A percentile compares a stretch with the other conserved stretches of the same genome.
Evolutionary conservation across 2,329 filamentous ascomycete species (phyloP).

Genomic region (Massarina eburnea): DNA sequence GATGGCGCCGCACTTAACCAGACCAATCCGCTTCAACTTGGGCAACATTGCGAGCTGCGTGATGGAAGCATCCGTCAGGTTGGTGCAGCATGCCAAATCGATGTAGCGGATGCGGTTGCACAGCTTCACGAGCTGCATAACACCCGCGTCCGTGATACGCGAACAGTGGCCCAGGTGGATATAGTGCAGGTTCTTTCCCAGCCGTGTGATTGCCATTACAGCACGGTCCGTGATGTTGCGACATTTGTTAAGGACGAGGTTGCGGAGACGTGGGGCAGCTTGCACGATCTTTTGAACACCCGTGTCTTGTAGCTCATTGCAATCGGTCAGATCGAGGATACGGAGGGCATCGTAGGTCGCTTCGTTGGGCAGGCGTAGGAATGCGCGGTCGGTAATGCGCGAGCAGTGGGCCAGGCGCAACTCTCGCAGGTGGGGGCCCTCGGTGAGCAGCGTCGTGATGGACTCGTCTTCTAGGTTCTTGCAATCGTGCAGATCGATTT

Average conservation of each 20-base stretch:
- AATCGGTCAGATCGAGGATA: conserved; percentile 92
- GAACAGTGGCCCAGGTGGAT: conserved; percentile 93
- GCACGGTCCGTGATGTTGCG: conserved; percentile 87
- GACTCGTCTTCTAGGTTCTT: conserved; percentile 78
- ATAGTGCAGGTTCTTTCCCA: conserved; percentile 96
- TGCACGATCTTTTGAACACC: conserved; percentile 87
- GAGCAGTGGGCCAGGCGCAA: conserved; percentile 83
- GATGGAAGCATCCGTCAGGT: conserved; percentile 85
- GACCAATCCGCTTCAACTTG: conserved; percentile 89
- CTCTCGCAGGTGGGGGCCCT: conserved; percentile 83
- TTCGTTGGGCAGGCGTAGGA: conserved; percentile 71
- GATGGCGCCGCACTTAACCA: conserved; percentile 91
- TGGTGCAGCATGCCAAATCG: conserved; percentile 90
- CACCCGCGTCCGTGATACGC: conserved; percentile 85
- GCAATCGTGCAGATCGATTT: conserved; percentile 93
- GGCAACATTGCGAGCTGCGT: conserved; percentile 81
- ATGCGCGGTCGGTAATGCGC: conserved; percentile 83
- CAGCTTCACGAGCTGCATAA: conserved; percentile 76
- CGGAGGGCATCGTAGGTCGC: conserved; percentile 81
- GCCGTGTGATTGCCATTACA: conserved; percentile 80
- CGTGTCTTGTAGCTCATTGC: conserved; percentile 77
- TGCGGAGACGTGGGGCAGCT: conserved; percentile 83
- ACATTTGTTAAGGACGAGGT: conserved; percentile 93
- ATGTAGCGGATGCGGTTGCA: conserved; percentile 98
- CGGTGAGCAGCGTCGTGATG: conserved; percentile 76